Base-by-base conservation (phyloP, 176 grass and related monocot genomes). In the Pontederia crassipes region DNA sequence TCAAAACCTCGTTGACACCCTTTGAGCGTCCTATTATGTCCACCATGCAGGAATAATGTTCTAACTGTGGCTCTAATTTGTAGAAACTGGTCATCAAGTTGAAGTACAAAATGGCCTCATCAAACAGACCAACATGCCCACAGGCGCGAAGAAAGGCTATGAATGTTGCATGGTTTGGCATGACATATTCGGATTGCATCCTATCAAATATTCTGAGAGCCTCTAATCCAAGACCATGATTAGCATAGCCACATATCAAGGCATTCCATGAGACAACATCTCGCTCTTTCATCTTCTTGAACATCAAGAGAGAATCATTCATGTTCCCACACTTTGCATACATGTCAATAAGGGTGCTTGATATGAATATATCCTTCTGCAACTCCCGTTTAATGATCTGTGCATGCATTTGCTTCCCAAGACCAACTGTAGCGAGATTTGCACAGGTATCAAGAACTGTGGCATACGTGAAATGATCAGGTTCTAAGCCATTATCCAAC, bases 211-310 rank as follows among this genome's bases (percentile, higher is more conserved):
- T 86, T 68, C 57, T 26, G 46, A 95, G 83, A 55, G 90, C 90
- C 57, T 95, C 72, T 58, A 69, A 52, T 67, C 86, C 83, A 66
- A 72, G 83, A 16, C 90, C 90, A 82, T 95, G 80, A 56, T 80
- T 55, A 0, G 86, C 86, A 55, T 89, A 95, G 48, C 90, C 86
- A 74, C 86, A 86, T 81, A 95, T 83, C 64, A 95, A 86, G 49
- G 90, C 86, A 74, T 95, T 87, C 86, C 90, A 95, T 74, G 86
- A 64, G 28, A 89, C 83, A 48, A 86, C 77, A 74, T 95, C 86
- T 54, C 80, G 49, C 60, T 95, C 72, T 0, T 69, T 55, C 27
- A 77, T 85, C 60, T 78, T 89, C 58, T 86, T 68, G 27, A 89
- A 95, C 57, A 76, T 73, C 57, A 67, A 51, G 50, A 81, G 72